Evolutionary conservation across 495 filamentous ascomycete species (phyloP), one percentile per base, ranked within the genome.

Genomic region (Cercophora samala): DNA sequence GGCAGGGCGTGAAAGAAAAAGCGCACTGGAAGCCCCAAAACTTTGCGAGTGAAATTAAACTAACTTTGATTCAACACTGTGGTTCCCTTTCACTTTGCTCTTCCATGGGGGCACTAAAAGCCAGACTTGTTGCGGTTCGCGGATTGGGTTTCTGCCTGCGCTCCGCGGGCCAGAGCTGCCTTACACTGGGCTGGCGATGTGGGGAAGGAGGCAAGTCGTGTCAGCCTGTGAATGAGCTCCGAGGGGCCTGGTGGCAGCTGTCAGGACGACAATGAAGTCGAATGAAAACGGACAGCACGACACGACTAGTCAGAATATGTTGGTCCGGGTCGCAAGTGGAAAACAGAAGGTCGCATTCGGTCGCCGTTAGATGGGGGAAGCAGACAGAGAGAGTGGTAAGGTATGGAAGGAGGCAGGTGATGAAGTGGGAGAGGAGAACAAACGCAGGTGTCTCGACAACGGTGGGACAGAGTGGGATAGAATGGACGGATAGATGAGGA

Each of bases 211-310:
- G 62, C 62, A 67, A 62, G 62, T 67, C 67, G 70, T 69, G 68
- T 70, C 69, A 73, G 69, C 67, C 67, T 67, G 56, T 66, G 64
- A 68, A 66, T 29, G 64, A 70, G 64, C 62, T 56, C 64, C 65
- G 62, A 29, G 64, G 60, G 64, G 54, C 25, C 60, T 66, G 37
- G 37, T 64, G 61, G 63, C 66, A 63, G 67, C 60, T 64, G 63
- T 51, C 26, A 18, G 63, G 17, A 25, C 25, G 15, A 53, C 26
- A 54, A 64, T 25, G 62, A 22, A 59, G 5, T 29, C 42, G 22
- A 67, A 46, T 19, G 61, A 60, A 42, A 64, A n/a, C 29, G 37
- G 54, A 53, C 55, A 58, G 13, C n/a, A 24, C 9, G 53, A 37
- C 25, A 37, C 52, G 61, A 18, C 25, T 58, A 64, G 63, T 58